These are phyloP conservation scores for Orbilia ellipsospora DNA, from an alignment of 2,329 filamentous ascomycete genomes.

Conservation along the genomic window DNA sequence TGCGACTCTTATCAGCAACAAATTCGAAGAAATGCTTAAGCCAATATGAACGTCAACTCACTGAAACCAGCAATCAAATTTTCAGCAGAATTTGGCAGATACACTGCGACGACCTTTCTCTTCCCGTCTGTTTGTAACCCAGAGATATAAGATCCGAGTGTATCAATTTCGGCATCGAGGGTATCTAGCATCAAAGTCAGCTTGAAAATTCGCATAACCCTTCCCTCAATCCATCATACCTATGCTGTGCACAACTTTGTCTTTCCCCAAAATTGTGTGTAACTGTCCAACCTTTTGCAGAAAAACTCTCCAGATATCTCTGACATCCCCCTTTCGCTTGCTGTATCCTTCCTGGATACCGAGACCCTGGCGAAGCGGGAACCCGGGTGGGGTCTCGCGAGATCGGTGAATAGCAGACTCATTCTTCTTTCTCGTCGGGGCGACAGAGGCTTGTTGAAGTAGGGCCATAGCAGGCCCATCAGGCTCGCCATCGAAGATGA, in stretches of 20 bases:
- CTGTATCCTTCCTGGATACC: constrained; percentile 57
- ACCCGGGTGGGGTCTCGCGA: constrained; percentile 85
- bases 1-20: constrained; percentile 33
- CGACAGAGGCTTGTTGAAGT: constrained; percentile 81
- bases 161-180: constrained; percentile 84
- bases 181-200: constrained; percentile 67
- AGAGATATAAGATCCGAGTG: constrained; percentile 81
- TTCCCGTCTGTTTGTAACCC: constrained; percentile 19
- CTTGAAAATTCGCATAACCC: no score
- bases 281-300: constrained; percentile 65
- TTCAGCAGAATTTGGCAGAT: constrained; percentile 92
- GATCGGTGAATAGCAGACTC: constrained; percentile 88
- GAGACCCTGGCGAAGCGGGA: constrained; percentile 79
- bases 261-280: constrained; percentile 69
- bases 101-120: constrained; percentile 80
- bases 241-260: constrained; percentile 67
- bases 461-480: constrained; percentile 93
- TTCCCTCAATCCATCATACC: constrained; percentile 18
- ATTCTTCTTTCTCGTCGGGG: constrained; percentile 81
- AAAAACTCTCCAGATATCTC: constrained; percentile 87
- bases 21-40: neutral
- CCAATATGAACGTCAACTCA: constrained; percentile 61
- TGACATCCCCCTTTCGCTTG: constrained; percentile 83
- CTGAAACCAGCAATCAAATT: constrained; percentile 82
- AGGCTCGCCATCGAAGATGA: constrained; percentile 79